Conservation (phyloP, 495 filamentous ascomycete species). For the Delitschia confertaspora region DNA sequence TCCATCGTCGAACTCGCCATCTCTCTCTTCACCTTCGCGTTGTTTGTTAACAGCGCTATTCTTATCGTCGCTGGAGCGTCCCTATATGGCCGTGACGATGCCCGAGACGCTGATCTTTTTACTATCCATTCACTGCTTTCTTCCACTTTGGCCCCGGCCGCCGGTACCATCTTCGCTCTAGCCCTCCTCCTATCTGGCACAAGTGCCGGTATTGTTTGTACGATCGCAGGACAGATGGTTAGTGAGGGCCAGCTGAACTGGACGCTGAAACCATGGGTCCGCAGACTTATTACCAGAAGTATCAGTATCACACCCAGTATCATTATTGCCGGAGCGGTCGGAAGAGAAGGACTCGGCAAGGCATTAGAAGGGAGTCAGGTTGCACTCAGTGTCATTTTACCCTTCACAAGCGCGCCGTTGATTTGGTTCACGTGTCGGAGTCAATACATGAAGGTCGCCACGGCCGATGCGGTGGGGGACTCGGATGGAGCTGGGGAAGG, state of each 20-base stretch:
- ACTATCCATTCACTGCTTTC: slow-evolving; percentile 73
- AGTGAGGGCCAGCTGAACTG: slow-evolving; percentile 69
- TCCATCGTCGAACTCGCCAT: slow-evolving; percentile 60
- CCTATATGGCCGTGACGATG: slow-evolving; percentile 50
- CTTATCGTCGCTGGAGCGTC: slow-evolving; percentile 80
- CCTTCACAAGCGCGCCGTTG: slow-evolving; percentile 72
- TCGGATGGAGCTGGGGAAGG: background rate
- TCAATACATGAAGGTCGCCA: slow-evolving; percentile 66
- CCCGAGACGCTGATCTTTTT: slow-evolving; percentile 65
- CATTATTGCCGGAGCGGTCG: slow-evolving; percentile 71
- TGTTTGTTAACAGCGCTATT: slow-evolving; percentile 88
- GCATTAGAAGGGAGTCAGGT: slow-evolving; percentile 74
- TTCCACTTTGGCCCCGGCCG: slow-evolving; percentile 56
- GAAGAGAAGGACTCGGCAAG: slow-evolving; percentile 57
- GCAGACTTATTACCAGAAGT: slow-evolving; percentile 58
- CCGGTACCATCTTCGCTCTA: slow-evolving; percentile 67
- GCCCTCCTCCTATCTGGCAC: slow-evolving; percentile 70
- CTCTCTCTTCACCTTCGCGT: slow-evolving; percentile 80
- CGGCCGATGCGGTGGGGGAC: slow-evolving; percentile 4
- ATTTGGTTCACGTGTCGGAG: slow-evolving; percentile 81
- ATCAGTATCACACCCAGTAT: slow-evolving; percentile 76
- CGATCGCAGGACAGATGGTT: slow-evolving; percentile 77
- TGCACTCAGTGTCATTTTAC: slow-evolving; percentile 68
- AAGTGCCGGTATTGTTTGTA: slow-evolving; percentile 72
- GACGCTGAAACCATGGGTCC: slow-evolving; percentile 60